Conservation (phyloP, 768 basidiomycete genomes). For the Cyathus striatus region DNA sequence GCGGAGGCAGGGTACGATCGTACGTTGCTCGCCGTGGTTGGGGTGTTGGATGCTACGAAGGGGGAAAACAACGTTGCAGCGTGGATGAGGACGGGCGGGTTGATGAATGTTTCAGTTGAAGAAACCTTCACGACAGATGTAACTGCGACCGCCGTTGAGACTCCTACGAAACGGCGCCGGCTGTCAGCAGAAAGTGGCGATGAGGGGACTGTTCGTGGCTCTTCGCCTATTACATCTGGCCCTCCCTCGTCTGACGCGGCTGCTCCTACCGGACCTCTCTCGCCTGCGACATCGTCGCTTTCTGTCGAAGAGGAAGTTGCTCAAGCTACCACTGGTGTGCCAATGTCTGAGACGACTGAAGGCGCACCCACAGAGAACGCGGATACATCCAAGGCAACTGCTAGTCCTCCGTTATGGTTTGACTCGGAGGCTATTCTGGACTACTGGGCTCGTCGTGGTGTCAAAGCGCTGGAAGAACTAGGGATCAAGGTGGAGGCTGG, state of each 20-base stretch:
- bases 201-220: neutral
- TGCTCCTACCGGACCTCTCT: neutral
- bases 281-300: neutral
- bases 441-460: slow-evolving; percentile 52
- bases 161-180: neutral
- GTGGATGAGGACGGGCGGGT: slow-evolving; percentile 59
- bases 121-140: neutral
- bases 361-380: slow-evolving; percentile 1
- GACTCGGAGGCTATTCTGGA: slow-evolving; percentile 32
- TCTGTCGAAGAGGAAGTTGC: neutral
- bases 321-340: neutral
- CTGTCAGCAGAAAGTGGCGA: neutral
- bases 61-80: slow-evolving; percentile 58
- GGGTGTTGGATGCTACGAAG: slow-evolving; percentile 57
- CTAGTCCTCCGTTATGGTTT: slow-evolving; percentile 43
- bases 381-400: neutral
- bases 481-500: slow-evolving; percentile 44
- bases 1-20: slow-evolving; percentile 32
- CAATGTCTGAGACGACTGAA: neutral
- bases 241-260: neutral
- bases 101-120: slow-evolving; percentile 15
- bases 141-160: neutral
- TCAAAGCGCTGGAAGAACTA: slow-evolving; percentile 40
- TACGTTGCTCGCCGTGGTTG: slow-evolving; percentile 61
- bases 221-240: neutral